Conservation (phyloP, 2,329 filamentous ascomycete species). For the Ambrosiella beaveri region DNA sequence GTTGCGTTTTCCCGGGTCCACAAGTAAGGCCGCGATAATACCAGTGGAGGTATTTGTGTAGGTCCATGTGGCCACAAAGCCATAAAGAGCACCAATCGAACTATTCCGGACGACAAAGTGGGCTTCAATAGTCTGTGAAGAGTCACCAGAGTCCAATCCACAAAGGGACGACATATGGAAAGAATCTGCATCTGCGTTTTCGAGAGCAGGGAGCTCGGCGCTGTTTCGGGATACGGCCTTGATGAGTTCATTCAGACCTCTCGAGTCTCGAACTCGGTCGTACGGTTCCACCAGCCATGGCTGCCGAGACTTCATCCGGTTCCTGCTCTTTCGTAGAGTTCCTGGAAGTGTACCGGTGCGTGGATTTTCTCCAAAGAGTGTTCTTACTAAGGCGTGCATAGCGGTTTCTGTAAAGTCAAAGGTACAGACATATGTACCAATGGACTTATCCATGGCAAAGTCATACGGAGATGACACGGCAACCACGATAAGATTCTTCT, state of each 20-base stretch:
- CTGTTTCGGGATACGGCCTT: conserved; percentile 50
- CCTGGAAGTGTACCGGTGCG: conserved; percentile 46
- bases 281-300: conserved; percentile 90
- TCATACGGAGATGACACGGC: conserved; percentile 93
- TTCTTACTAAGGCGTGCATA: conserved; percentile 65
- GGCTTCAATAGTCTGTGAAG: conserved; percentile 43
- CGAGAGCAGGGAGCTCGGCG: conserved; percentile 50
- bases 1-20: conserved; percentile 71
- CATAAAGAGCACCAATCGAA: conserved; percentile 77
- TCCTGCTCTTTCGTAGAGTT: conserved; percentile 72
- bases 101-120: conserved; percentile 92
- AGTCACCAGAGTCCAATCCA: conserved; percentile 14
- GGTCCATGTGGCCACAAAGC: conserved; percentile 59
- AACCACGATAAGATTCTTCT: conserved; percentile 80
- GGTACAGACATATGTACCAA: conserved; percentile 85
- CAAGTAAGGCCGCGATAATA: conserved; percentile 71
- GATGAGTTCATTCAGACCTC: conserved; percentile 59
- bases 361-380: conserved; percentile 59
- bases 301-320: conserved; percentile 73
- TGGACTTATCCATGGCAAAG: conserved; percentile 80
- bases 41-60: conserved; percentile 60
- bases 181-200: conserved; percentile 50
- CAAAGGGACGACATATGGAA: conserved; percentile 43
- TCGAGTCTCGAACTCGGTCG: conserved; percentile 58
- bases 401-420: conserved; percentile 94